These are phyloP conservation scores for Corymbia citriodora DNA, from an alignment of 441 rosid genomes.

Conservation along the genomic window DNA sequence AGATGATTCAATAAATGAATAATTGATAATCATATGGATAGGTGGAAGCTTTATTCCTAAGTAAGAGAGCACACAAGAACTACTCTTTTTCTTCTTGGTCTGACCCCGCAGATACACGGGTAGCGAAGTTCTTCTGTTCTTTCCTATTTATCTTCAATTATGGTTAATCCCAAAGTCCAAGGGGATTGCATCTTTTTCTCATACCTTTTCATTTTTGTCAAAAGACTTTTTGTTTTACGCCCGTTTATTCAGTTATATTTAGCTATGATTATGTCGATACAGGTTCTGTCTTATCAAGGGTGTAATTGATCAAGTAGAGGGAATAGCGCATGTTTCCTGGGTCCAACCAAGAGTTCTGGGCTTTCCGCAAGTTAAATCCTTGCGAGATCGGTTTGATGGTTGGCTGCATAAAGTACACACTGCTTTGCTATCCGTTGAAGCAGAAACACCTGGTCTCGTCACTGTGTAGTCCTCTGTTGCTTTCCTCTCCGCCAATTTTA, in stretches of 20 bases:
- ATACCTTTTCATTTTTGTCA: no score
- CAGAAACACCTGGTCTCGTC: slow-evolving; percentile 88
- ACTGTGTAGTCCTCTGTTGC: slow-evolving; percentile 38
- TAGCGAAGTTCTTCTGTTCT: accelerated
- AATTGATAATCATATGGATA: not conserved
- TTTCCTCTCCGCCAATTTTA: slow-evolving; percentile 8
- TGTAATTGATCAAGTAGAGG: slow-evolving; percentile 37
- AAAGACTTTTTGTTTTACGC: no score
- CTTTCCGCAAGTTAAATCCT: slow-evolving; percentile 71
- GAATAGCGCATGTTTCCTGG: slow-evolving; percentile 82
- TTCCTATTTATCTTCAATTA: not conserved
- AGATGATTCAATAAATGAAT: no score
- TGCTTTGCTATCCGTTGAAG: slow-evolving; percentile 45
- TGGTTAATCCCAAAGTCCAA: not conserved
- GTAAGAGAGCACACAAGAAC: not conserved
- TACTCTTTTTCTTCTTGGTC: not conserved
- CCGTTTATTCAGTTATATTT: no score
- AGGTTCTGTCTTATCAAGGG: no score
- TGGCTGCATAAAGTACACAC: slow-evolving; percentile 57
- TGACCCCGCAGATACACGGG: not conserved
- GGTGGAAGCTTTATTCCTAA: not conserved
- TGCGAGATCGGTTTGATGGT: slow-evolving; percentile 60
- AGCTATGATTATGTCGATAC: no score
- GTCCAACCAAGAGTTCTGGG: slow-evolving; percentile 94
- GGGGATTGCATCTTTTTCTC: no score